Base-by-base conservation (phyloP, 345 rosid genomes). In the Iberis pinnata region DNA sequence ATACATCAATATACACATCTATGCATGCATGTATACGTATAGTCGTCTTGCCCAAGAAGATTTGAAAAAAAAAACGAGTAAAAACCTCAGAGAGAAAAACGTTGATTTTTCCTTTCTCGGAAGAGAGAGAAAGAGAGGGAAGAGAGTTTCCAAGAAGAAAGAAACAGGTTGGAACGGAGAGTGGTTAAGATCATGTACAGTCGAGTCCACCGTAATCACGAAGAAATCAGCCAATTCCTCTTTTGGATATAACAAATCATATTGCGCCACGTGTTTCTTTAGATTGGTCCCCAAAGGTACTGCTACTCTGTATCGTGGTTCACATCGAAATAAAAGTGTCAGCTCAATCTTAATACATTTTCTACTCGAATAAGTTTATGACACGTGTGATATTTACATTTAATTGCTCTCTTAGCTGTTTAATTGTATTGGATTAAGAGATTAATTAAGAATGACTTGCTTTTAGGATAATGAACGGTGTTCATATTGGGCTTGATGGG, bases 61-160 rank as follows among this genome's bases (percentile, higher is more conserved):
- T 45, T 58, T 37, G 61, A 44, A 16, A 43, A 31, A 38, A 49
- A 27, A 29, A n/a, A n/a, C n/a, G n/a, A 43, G 18, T 44, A 48
- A 68, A 59, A 74, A 80, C 75, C 82, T 8, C 74, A 39, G 68
- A 73, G 58, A 43, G 56, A 43, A 53, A 54, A 49, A 60, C 17
- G 50, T 41, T 46, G 52, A 44, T 62, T 60, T 65, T 50, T 52
- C 31, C 41, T 69, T 69, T 33, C 56, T 37, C 51, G 56, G 65
- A 20, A 53, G 55, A 49, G 44, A 56, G 58, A n/a, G 54, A 9
- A 49, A 38, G 22, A 29, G 33, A 7, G 8, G 33, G 8, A 29
- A 29, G 73, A 29, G 69, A 48, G 44, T n/a, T n/a, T n/a, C n/a
- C n/a, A n/a, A n/a, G 44, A 42, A 51, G 65, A 63, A 63, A 24